These are phyloP conservation scores for Fusarium multiceps DNA, from an alignment of 2,329 filamentous ascomycete genomes.

Conservation along the genomic window DNA sequence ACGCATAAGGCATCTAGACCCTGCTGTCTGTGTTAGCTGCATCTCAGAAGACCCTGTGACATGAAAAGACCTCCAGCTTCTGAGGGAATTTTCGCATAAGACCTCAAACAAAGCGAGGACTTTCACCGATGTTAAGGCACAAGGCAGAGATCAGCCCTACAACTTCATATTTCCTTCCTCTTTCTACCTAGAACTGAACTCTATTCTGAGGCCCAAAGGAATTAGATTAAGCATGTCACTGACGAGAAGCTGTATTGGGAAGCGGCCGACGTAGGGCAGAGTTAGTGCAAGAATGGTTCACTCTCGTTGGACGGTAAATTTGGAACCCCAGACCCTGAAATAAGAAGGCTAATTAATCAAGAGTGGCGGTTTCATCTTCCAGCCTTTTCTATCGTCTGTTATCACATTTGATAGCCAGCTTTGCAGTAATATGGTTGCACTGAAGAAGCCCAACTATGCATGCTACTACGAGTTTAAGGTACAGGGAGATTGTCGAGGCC, in stretches of 20 bases:
- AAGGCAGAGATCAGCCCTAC: slow-evolving; percentile 17
- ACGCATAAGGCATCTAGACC: slow-evolving; percentile 3
- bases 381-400: slow-evolving; percentile 8
- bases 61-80: background rate
- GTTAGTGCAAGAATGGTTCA: slow-evolving; percentile 12
- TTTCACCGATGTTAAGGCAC: background rate
- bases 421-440: slow-evolving; percentile 19
- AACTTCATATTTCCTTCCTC: background rate
- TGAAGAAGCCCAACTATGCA: background rate
- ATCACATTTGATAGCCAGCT: slow-evolving; percentile 1
- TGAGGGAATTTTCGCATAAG: slow-evolving; percentile 26
- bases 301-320: slow-evolving; percentile 26
- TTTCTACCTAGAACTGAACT: slow-evolving; percentile 1
- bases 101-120: background rate
- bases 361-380: slow-evolving; percentile 35
- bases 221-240: slow-evolving; percentile 8
- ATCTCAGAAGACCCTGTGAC: background rate
- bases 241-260: background rate
- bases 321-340: slow-evolving; percentile 32
- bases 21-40: slow-evolving; percentile 17
- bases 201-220: background rate
- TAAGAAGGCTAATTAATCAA: slow-evolving; percentile 40
- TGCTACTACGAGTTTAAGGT: slow-evolving; percentile 3
- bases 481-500: slow-evolving; percentile 2
- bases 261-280: slow-evolving; percentile 27